phyloP scores from a whole-genome alignment of 1,139 yeast species.

The Pneumocystis carinii region DNA sequence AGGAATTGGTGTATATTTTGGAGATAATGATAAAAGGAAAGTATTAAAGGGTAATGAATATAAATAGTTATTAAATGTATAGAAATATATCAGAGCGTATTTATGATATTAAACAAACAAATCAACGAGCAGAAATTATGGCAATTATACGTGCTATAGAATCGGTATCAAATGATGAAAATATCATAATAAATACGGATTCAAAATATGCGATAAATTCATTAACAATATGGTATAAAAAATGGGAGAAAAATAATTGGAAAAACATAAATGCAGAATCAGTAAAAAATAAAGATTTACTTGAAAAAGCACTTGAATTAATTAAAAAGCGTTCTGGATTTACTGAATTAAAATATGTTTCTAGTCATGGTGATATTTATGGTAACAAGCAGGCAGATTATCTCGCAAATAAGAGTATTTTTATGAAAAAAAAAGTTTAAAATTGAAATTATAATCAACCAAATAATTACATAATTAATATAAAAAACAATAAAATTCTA shows the following conservation, averaged over 20 bases:
- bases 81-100: conserved; percentile 42
- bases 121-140: conserved; percentile 63
- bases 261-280: conserved; percentile 29
- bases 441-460: not conserved
- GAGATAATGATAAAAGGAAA: conserved; percentile 31
- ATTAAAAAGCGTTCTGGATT: conserved; percentile 21
- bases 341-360: conserved; percentile 43
- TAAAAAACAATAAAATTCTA: not conserved
- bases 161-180: conserved; percentile 19
- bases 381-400: conserved; percentile 73
- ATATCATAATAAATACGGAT: conserved; percentile 36
- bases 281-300: conserved; percentile 40
- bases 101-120: conserved; percentile 41
- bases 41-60: not conserved
- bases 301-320: conserved; percentile 24
- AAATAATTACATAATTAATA: too few relatives aligned
- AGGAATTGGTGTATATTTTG: conserved; percentile 67
- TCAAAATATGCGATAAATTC: conserved; percentile 39
- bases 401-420: conserved; percentile 37
- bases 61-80: not conserved
- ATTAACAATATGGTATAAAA: conserved; percentile 35
- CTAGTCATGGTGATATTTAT: conserved; percentile 50
- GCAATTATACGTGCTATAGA: conserved; percentile 48
- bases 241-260: conserved; percentile 46
- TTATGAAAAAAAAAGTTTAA: not conserved